phyloP scores from a whole-genome alignment of 768 basidiomycete species.

The Auricularia cornea region DNA sequence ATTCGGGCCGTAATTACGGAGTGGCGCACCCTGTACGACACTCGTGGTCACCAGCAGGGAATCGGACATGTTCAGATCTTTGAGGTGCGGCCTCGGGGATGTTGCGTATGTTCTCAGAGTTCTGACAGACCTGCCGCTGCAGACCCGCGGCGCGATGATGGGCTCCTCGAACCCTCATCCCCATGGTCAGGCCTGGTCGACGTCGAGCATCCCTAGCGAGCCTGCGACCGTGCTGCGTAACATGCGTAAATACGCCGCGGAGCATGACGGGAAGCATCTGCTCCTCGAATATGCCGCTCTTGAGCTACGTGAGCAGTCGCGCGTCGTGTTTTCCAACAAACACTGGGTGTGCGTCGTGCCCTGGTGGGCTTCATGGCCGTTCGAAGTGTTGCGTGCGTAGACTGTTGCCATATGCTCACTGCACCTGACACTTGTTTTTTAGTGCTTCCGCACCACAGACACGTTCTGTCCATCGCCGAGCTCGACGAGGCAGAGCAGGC shows the following conservation, averaged over 20 bases:
- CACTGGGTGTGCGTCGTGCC: constrained; percentile 83
- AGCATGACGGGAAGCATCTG: constrained; percentile 53
- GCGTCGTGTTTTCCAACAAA: constrained; percentile 63
- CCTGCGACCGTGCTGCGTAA: constrained; percentile 59
- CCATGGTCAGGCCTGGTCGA: constrained; percentile 85
- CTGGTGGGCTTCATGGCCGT: constrained; percentile 96
- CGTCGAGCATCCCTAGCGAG: constrained; percentile 61
- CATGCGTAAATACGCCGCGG: constrained; percentile 46
- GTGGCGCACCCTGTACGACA: constrained; percentile 62
- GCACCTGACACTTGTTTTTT: not conserved
- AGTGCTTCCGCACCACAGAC: constrained; percentile 74
- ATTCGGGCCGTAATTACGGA: constrained; percentile 58
- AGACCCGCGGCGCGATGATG: constrained; percentile 94
- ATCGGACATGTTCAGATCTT: constrained; percentile 84
- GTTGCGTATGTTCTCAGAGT: constrained; percentile 1
- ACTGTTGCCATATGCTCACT: constrained; percentile 1
- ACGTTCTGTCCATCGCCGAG: constrained; percentile 61
- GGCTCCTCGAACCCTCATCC: constrained; percentile 94
- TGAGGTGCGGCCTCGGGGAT: constrained; percentile 44
- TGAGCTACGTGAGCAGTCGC: constrained; percentile 46
- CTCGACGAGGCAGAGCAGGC: constrained; percentile 52
- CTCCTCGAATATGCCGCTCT: constrained; percentile 72
- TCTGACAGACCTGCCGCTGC: constrained; percentile 7
- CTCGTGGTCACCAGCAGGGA: constrained; percentile 52
- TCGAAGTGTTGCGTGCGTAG: constrained; percentile 63